Evolutionary conservation across 768 basidiomycete species (phyloP), one percentile per base, ranked within the genome.

Genomic region (Hericium rajendrae): DNA sequence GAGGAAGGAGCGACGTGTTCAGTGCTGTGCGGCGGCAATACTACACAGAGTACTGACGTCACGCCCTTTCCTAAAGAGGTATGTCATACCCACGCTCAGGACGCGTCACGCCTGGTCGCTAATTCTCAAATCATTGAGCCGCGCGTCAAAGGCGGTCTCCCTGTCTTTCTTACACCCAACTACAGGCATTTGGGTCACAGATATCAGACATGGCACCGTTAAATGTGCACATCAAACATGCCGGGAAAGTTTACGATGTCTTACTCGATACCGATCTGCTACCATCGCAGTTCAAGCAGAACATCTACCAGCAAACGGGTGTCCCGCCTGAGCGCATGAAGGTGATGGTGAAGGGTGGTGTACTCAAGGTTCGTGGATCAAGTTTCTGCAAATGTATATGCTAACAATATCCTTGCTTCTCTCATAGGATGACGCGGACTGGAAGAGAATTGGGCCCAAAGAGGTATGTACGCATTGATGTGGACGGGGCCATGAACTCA

Each of bases 251-350:
- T 0, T 76, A 86, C 70, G 76, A 84, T 61, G 68, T 97, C 41
- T 69, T 78, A 50, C 83, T 97, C 49, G 85, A 97, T 71, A 73
- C 83, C 15, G 82, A 85, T 74, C 75, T 80, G 5, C 80, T 88
- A 2, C 81, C 86, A 2, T 66, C 74, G 15, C 80, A 72, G 13
- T 94, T 98, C 79, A 97, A 97, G 70, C 82, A 91, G 60, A 76
- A 82, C 4, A 76, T 98, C 38, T 89, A 88, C 66, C 79, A 85
- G 46, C 73, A 77, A 49, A 97, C 94, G 0, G 93, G 92, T 8
- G 87, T 98, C 2, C 93, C 91, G 3, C 71, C 82, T 38, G 92
- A 95, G 67, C 79, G 94, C 51, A 94, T 97, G 91, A 99, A 98
- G 73, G 87, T 98, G 62, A 94, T 97, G 88, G 79, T 94, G 69